These are phyloP conservation scores for Trypanosoma theileri DNA, from an alignment of 208 protist species.

Conservation along the genomic window DNA sequence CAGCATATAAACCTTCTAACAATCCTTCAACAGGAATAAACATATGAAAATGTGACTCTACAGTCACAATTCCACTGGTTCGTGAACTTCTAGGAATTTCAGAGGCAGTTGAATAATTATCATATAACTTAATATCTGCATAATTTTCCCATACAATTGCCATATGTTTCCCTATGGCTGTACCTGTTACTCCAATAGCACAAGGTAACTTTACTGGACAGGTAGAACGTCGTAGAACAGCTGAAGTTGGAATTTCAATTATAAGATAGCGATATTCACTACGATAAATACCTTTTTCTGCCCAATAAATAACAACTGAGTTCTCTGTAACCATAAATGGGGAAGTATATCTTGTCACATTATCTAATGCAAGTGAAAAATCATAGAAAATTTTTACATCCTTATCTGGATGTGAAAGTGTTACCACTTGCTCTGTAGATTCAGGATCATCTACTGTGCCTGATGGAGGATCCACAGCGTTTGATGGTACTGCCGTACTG, in stretches of 20 bases:
- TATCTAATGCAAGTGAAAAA: not conserved
- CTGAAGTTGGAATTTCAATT: not conserved
- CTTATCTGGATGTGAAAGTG: not conserved
- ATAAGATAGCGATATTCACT: not conserved
- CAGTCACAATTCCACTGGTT: conserved; percentile 4
- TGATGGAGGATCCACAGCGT: not conserved
- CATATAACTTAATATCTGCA: not conserved
- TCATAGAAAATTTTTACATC: conserved; percentile 2
- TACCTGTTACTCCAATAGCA: conserved; percentile 1
- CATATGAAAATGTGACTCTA: not conserved
- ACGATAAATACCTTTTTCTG: not conserved
- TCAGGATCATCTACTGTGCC: conserved; percentile 3
- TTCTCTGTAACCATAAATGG: conserved; percentile 6
- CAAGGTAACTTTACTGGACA: conserved; percentile 2
- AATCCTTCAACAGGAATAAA: conserved; percentile 1
- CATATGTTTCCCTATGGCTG: not conserved
- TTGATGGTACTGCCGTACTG: not conserved
- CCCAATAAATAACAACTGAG: not conserved
- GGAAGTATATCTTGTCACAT: not conserved
- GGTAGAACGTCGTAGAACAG: not conserved
- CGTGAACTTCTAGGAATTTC: not conserved
- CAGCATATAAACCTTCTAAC: not conserved
- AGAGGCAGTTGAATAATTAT: conserved; percentile 1
- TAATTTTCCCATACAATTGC: not conserved
- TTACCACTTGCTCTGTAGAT: not conserved